These are phyloP conservation scores for Xylaria sp. DNA, from an alignment of 2,329 filamentous ascomycete species.

Conservation along the genomic window DNA sequence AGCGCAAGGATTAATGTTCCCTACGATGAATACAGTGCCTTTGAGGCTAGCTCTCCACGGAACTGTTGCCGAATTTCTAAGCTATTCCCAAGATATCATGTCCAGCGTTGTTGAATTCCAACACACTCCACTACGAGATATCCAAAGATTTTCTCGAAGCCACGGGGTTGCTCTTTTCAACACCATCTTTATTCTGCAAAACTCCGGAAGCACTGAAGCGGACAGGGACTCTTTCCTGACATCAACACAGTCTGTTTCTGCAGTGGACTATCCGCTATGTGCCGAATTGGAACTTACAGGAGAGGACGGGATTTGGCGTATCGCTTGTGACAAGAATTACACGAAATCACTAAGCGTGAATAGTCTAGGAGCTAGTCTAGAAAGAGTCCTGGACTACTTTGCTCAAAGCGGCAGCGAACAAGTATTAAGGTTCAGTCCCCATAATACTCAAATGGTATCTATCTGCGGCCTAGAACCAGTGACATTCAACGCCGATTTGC, in stretches of 20 bases:
- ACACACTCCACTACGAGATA: conserved; percentile 76
- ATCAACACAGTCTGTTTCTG: conserved; percentile 67
- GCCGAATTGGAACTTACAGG: conserved; percentile 74
- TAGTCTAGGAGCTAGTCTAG: conserved; percentile 62
- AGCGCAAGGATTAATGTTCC: conserved; percentile 74
- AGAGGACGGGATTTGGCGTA: conserved; percentile 68
- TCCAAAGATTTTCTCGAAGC: conserved; percentile 57
- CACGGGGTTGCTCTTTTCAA: conserved; percentile 53
- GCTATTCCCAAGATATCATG: conserved; percentile 75
- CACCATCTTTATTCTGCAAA: conserved; percentile 62
- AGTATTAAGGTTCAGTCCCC: conserved; percentile 58
- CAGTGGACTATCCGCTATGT: conserved; percentile 82
- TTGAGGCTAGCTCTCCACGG: conserved; percentile 77
- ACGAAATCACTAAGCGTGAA: conserved; percentile 53
- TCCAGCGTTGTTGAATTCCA: conserved; percentile 72
- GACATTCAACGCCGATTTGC: conserved; percentile 19
- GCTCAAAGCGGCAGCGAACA: conserved; percentile 53
- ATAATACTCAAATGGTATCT: conserved; percentile 51
- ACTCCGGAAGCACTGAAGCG: conserved; percentile 23
- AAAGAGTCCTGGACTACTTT: conserved; percentile 63
- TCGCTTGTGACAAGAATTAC: conserved; percentile 68
- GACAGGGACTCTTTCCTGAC: conserved; percentile 54
- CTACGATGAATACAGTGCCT: conserved; percentile 89
- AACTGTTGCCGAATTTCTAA: conserved; percentile 65
- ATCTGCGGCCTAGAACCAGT: conserved; percentile 68